Evolutionary conservation across 306 rosid species (phyloP).

Genomic region (Quercus variabilis): DNA sequence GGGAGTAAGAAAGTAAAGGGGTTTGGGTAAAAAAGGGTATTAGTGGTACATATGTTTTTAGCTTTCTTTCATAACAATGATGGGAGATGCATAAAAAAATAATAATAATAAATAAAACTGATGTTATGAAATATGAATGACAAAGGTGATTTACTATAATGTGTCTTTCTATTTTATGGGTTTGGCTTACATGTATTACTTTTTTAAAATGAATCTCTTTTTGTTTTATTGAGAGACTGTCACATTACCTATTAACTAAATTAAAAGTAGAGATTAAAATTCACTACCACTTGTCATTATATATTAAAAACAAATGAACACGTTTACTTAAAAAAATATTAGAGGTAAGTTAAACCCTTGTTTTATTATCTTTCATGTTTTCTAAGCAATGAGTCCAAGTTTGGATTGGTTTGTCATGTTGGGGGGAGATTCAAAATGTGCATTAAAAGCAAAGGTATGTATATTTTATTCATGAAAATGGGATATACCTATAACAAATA

Average conservation of each 20-base stretch:
- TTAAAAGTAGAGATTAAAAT: too few relatives aligned
- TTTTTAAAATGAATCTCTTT: too few relatives aligned
- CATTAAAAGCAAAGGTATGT: too few relatives aligned
- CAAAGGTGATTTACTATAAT: not conserved
- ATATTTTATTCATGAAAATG: not conserved
- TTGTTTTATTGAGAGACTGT: too few relatives aligned
- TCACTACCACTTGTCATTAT: too few relatives aligned
- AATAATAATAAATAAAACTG: not conserved
- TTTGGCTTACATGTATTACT: rapidly evolving
- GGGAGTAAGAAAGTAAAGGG: conserved; percentile 10
- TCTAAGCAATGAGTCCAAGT: too few relatives aligned
- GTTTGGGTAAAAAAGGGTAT: not conserved
- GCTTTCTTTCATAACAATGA: not conserved
- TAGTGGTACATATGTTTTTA: not conserved
- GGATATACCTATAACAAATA: not conserved
- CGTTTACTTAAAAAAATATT: too few relatives aligned
- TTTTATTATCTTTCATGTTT: too few relatives aligned
- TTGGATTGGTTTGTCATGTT: not conserved
- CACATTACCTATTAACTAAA: too few relatives aligned
- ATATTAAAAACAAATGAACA: too few relatives aligned
- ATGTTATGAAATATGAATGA: not conserved
- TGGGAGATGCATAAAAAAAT: not conserved
- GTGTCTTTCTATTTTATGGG: not conserved
- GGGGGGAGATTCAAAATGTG: not conserved
- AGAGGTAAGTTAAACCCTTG: too few relatives aligned